Evolutionary conservation across 139 green algal genomes (phyloP), one percentile per base, ranked within the genome.

Genomic region (Chlamydomonas sp.): DNA sequence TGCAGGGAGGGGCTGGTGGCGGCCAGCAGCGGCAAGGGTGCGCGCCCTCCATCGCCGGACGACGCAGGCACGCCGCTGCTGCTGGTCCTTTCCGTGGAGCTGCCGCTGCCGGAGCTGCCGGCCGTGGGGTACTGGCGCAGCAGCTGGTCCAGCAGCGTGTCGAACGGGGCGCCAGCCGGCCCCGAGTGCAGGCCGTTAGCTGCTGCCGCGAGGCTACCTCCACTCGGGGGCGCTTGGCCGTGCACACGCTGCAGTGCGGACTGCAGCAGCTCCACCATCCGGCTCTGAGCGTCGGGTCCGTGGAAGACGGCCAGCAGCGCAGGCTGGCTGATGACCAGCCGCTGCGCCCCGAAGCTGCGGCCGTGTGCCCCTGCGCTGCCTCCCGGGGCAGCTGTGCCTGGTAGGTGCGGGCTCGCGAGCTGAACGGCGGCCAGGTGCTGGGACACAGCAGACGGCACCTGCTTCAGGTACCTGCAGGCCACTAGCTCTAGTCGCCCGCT

Each of bases 241-340:
- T 71, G 66, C n/a, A 85, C 18, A 2, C 78, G 72, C 59, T 81
- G 71, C 5, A 62, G 4, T 6, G 78, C 78, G 4, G 61, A 12
- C 69, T 12, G 12, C 58, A 89, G 78, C 69, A 71, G 72, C 68
- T 72, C 20, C 6, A 31, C 61, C 7, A 85, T 31, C 5, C 79
- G 85, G n/a, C 60, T 78, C 62, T 74, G 69, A 17, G 85, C 78
- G 5, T 64, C 61, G 12, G 85, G 85, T 5, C 85, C 85, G 15
- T 89, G 78, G 64, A 85, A 69, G 9, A 77, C 85, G 2, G 78
- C 78, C 71, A 89, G 69, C 68, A 89, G 61, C 31, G 85, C 85
- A 2, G 85, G 85, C 7, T 89, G 85, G 74, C 75, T 83, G 49
- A 83, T 83, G 2, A 83, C 84, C n/a, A 88, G 75, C 1, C 84